These are phyloP conservation scores for Microcyclosporella mali DNA, from an alignment of 2,329 filamentous ascomycete genomes.

Conservation along the genomic window DNA sequence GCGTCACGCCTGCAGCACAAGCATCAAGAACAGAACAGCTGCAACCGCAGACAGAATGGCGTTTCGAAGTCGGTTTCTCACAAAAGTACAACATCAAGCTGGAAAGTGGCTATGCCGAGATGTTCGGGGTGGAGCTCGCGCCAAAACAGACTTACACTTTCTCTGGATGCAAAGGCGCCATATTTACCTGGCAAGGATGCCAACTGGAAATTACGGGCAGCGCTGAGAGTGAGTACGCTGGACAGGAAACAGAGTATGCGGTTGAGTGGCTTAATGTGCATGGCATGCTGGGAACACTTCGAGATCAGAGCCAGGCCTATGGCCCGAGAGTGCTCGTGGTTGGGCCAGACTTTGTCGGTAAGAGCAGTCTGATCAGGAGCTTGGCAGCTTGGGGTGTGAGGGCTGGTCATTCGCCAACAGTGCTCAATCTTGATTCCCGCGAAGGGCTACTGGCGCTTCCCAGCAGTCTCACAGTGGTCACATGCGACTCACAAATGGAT, in stretches of 20 bases:
- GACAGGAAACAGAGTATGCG: conserved; percentile 71
- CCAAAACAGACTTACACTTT: conserved; percentile 74
- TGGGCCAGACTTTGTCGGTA: conserved; percentile 71
- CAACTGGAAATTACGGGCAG: conserved; percentile 71
- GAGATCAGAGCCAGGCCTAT: conserved; percentile 39
- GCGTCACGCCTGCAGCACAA: conserved; percentile 11
- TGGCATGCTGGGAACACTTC: conserved; percentile 70
- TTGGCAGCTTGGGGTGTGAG: conserved; percentile 76
- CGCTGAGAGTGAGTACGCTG: conserved; percentile 60
- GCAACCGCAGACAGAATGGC: conserved; percentile 41
- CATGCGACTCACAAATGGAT: conserved; percentile 81
- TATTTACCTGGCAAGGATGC: conserved; percentile 90
- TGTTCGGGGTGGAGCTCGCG: conserved; percentile 91
- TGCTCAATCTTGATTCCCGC: conserved; percentile 73
- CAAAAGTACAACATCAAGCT: conserved; percentile 50
- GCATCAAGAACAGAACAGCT: conserved; percentile 37
- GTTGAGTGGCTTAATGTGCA: conserved; percentile 78
- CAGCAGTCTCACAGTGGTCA: conserved; percentile 77
- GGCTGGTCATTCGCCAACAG: conserved; percentile 72
- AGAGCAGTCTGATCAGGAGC: conserved; percentile 46
- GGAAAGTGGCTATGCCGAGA: conserved; percentile 75
- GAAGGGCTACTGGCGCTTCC: conserved; percentile 56
- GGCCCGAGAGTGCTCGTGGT: conserved; percentile 78
- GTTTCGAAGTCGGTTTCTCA: conserved; percentile 35
- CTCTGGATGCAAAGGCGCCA: conserved; percentile 72